phyloP scores from a whole-genome alignment of 1,139 yeast genomes.

The Scheffersomyces stambukii region DNA sequence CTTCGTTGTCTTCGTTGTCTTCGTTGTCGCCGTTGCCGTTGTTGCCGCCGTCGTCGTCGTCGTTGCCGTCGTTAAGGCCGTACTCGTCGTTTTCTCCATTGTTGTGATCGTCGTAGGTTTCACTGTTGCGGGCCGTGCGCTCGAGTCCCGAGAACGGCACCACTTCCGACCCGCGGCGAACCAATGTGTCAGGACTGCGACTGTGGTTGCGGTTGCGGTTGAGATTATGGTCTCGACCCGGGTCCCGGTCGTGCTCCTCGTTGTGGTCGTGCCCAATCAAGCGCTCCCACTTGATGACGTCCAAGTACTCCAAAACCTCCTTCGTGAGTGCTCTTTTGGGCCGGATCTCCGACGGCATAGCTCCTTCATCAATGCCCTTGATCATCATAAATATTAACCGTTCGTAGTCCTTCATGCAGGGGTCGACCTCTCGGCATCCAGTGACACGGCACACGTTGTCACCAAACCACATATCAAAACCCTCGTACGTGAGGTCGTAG shows the following conservation, averaged over 20 bases:
- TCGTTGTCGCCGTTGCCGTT: slow-evolving; percentile 1
- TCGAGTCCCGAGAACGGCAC: too few species aligned
- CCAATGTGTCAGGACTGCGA: neutral
- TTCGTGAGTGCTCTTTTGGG: slow-evolving; percentile 4
- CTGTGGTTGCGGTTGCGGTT: neutral
- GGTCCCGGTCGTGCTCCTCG: neutral
- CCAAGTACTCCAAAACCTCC: slow-evolving; percentile 19
- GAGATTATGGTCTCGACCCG: neutral
- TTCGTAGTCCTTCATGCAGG: slow-evolving; percentile 17
- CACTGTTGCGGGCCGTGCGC: too few species aligned
- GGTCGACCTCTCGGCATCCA: slow-evolving; percentile 3
- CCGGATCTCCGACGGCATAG: slow-evolving; percentile 3
- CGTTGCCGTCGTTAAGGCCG: neutral
- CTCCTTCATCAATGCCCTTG: slow-evolving; percentile 18
- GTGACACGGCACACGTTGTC: too few species aligned
- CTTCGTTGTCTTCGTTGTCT: slow-evolving; percentile 7
- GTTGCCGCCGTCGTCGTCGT: neutral
- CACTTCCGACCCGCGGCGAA: neutral
- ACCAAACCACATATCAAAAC: slow-evolving; percentile 26
- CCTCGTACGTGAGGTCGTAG: slow-evolving; percentile 13
- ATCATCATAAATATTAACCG: slow-evolving; percentile 28
- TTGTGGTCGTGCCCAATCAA: slow-evolving; percentile 5
- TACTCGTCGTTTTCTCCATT: too few species aligned
- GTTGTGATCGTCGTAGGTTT: too few species aligned
- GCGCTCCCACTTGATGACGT: slow-evolving; percentile 16